phyloP scores from a whole-genome alignment of 2,329 filamentous ascomycete species.

The Rhexocercosporidium sp. region DNA sequence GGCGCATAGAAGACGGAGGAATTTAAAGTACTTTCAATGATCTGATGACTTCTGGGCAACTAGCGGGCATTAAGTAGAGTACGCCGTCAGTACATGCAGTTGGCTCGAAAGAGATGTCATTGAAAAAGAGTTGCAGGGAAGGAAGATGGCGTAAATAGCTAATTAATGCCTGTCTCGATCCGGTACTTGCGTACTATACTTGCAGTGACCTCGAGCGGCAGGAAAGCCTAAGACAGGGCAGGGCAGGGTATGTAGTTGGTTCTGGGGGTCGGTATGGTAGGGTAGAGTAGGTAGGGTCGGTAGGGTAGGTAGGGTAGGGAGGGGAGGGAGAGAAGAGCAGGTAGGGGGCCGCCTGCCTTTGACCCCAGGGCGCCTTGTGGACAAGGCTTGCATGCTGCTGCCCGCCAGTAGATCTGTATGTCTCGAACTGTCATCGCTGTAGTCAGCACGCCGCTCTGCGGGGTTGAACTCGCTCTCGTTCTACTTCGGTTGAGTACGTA shows the following conservation, averaged over 20 bases:
- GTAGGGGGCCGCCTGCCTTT: constrained; percentile 2
- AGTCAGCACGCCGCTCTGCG: constrained; percentile 18
- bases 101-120: constrained; percentile 35
- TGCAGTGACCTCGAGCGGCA: constrained; percentile 53
- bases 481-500: not conserved
- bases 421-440: constrained; percentile 22
- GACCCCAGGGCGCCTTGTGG: constrained; percentile 21
- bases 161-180: constrained; percentile 35
- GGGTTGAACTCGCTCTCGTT: constrained; percentile 13
- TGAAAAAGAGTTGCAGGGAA: constrained; percentile 37
- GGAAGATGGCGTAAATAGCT: constrained; percentile 24
- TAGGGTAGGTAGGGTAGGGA: not conserved
- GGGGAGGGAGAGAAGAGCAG: not conserved
- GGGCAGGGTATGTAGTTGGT: not conserved
- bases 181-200: constrained; percentile 46
- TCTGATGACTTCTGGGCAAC: constrained; percentile 39
- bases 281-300: too few species aligned
- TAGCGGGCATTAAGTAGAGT: constrained; percentile 35
- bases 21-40: constrained; percentile 26
- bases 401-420: not conserved
- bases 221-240: constrained; percentile 44
- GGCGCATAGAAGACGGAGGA: constrained; percentile 4
- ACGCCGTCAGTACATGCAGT: constrained; percentile 38
- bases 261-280: not conserved
- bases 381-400: constrained; percentile 19